phyloP scores from a whole-genome alignment of 2,329 filamentous ascomycete species.

The Tolypocladium ophioglossoides region DNA sequence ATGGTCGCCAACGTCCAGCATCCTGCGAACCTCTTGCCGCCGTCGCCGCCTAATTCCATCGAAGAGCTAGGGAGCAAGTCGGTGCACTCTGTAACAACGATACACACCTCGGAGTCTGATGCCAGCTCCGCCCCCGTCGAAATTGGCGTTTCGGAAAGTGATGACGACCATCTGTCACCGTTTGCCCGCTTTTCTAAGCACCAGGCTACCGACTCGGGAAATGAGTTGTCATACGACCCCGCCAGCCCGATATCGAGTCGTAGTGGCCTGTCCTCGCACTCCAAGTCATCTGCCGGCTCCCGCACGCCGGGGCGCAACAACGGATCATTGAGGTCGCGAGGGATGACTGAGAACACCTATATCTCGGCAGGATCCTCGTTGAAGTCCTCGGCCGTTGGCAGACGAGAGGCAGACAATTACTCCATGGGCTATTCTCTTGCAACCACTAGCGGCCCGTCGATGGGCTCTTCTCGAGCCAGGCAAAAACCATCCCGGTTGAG shows the following conservation, averaged over 20 bases:
- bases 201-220: constrained; percentile 49
- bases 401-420: constrained; percentile 37
- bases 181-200: constrained; percentile 66
- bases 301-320: constrained; percentile 38
- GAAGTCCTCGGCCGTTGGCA: constrained; percentile 21
- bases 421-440: constrained; percentile 34
- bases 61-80: constrained; percentile 54
- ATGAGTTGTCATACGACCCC: constrained; percentile 46
- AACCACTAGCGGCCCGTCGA: constrained; percentile 27
- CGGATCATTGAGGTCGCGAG: constrained; percentile 40
- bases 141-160: constrained; percentile 57
- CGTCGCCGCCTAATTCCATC: constrained; percentile 72
- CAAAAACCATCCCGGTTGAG: constrained; percentile 59
- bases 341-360: constrained; percentile 53
- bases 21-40: constrained; percentile 64
- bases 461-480: constrained; percentile 35
- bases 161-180: constrained; percentile 67
- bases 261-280: constrained; percentile 50
- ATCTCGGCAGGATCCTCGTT: constrained; percentile 52
- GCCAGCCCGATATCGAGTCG: constrained; percentile 56
- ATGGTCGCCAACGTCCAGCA: constrained; percentile 86
- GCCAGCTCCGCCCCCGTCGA: constrained; percentile 45
- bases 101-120: constrained; percentile 42
- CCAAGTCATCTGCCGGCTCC: constrained; percentile 44
- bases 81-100: constrained; percentile 33